Base-by-base conservation (phyloP, 495 filamentous ascomycete species). In the Penicillium simplicissimum region DNA sequence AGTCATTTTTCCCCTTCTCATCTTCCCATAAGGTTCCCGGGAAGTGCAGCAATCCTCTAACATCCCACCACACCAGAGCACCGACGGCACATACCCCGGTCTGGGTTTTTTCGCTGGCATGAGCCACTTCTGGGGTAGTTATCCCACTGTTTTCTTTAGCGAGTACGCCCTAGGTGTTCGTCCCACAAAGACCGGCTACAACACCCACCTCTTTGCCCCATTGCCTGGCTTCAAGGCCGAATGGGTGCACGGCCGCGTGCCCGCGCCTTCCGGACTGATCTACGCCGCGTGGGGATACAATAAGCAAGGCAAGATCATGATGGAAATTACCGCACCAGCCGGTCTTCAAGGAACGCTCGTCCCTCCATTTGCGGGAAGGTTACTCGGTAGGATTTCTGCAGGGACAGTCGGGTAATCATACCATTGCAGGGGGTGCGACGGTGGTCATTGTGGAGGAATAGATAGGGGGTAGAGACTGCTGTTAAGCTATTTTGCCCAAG, bases 111-210 rank as follows among this genome's bases (percentile, higher is more conserved):
- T 58, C 40, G 51, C 56, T 3, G 56, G 56, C 5, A 34, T 49
- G 45, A 58, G 42, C 43, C 56, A 58, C 17, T 58, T 58, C 28
- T 58, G 56, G 43, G 56, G 56, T 14, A 49, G 56, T 45, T 51
- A 58, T 37, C 56, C 56, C 28, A 58, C 56, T 8, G 56, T 58
- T 4, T 58, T 31, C 28, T 4, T 58, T 8, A 58, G 40, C 43
- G 56, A 58, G 13, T 49, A 58, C 31, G 45, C 42, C 0, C 56
- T 58, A 0, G 56, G 56, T 14, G 17, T 58, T 14, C 42, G 56
- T 23, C 25, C 56, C 13, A 49, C 56, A 8, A 48, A 34, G n/a
- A 43, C 56, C 10, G 56, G 42, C 17, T 58, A 58, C 33, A 19
- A 6, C 6, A 33, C 37, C 13, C 51, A 19, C 40, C 42, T 58